Conservation (phyloP, 2,329 filamentous ascomycete genomes). For the Cryphonectria japonica region DNA sequence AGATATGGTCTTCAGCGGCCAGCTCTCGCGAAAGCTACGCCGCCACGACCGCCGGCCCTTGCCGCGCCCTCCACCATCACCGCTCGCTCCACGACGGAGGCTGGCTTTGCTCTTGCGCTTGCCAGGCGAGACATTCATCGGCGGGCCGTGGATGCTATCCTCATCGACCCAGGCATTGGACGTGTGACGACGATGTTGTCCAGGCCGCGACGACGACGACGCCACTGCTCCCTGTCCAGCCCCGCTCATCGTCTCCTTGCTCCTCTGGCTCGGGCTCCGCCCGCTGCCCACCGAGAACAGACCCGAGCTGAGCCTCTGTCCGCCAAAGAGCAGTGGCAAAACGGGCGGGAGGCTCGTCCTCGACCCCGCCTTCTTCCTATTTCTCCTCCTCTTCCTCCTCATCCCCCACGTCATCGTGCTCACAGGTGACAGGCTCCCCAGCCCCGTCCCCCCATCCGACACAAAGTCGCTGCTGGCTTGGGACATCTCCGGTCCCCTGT, state of each 20-base stretch:
- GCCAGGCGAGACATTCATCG: conserved; percentile 35
- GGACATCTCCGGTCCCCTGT: conserved; percentile 1
- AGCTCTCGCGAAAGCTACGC: conserved; percentile 34
- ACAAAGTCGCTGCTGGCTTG: background rate
- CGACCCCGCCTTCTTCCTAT: conserved; percentile 9
- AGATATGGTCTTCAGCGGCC: conserved; percentile 35
- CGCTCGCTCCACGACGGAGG: conserved; percentile 36
- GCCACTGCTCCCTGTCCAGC: background rate
- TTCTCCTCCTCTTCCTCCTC: conserved; percentile 23
- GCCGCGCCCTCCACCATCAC: conserved; percentile 9
- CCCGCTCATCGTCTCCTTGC: conserved; percentile 8
- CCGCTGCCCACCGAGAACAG: conserved; percentile 14
- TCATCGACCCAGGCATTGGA: conserved; percentile 53
- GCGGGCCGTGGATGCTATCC: conserved; percentile 54
- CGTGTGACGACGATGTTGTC: conserved; percentile 35
- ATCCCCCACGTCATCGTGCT: conserved; percentile 8
- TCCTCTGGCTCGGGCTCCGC: background rate
- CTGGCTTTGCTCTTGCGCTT: conserved; percentile 32
- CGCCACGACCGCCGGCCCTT: conserved; percentile 23
- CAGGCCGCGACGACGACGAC: conserved; percentile 11
- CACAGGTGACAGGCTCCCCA: background rate
- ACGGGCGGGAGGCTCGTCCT: conserved; percentile 18
- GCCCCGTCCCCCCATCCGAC: conserved; percentile 4
- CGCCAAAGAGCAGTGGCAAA: conserved; percentile 35
- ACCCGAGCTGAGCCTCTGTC: conserved; percentile 17